Base-by-base conservation (phyloP, 2,329 filamentous ascomycete species). In the Tolypocladium ovalisporum region DNA sequence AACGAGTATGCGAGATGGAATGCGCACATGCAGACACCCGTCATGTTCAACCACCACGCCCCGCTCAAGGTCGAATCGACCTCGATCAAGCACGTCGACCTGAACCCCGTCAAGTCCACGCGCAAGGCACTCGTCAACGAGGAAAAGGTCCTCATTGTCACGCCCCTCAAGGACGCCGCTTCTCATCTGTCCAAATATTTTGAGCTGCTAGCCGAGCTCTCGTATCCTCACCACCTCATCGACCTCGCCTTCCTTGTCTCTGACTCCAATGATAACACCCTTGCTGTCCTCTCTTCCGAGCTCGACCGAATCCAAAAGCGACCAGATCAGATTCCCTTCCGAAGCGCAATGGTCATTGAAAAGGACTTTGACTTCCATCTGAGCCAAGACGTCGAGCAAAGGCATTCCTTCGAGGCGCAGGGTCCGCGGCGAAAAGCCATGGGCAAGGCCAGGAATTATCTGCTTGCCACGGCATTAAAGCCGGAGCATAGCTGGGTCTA, bases 191-290 rank as follows among this genome's bases (percentile, higher is more conserved):
- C 84, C 59, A 91, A 93, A 73, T 93, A 97, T 75, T 97, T 99
- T 71, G 91, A 97, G 70, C 86, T 99, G 44, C 78, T 99, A 65
- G 85, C 87, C 61, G 85, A 94, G 71, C 81, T 99, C 63, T 91
- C 90, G 4, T 99, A 99, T 68, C 94, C 94, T 0, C 94, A 99
- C 71, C 88, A 96, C 69, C 81, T 99, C 54, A 95, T 99, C 68
- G 94, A 99, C 70, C 81, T 99, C 53, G 94, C 94, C 7, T 99
- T 99, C 69, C 79, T 99, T 36, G 94, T 99, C 29, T 97, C 94
- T 60, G 94, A 99, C 70, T 97, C 94, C 39, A 97, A 96, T 71
- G 94, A 99, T 99, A 99, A 97, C 66, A 99, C 94, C 1, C 76
- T 96, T 52, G 90, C 90, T n/a, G 83, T 90, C 10, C 81, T 99